Evolutionary conservation across 2,329 filamentous ascomycete species (phyloP).

Genomic region (Septoria linicola): DNA sequence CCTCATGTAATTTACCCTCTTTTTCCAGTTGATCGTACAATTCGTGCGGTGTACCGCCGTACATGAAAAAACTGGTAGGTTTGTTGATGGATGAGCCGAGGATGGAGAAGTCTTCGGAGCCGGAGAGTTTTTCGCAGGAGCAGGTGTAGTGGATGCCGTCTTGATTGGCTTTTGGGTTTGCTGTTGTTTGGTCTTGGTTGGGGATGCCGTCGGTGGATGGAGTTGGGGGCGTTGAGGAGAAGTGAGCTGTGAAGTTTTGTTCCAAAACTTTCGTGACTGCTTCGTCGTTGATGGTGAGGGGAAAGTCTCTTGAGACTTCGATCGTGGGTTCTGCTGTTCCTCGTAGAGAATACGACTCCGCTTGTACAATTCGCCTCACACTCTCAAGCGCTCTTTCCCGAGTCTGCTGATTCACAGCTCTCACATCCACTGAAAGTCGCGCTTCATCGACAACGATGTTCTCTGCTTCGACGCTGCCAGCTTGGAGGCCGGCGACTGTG

Average conservation of each 20-base stretch:
- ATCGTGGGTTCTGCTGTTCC: conserved; percentile 47
- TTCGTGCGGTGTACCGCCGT: conserved; percentile 54
- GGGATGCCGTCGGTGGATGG: conserved; percentile 4
- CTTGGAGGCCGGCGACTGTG: conserved; percentile 59
- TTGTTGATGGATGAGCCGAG: conserved; percentile 51
- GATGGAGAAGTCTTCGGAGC: conserved; percentile 60
- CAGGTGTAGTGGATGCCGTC: conserved; percentile 35
- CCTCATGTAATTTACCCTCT: conserved; percentile 47
- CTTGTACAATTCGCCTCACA: conserved; percentile 55
- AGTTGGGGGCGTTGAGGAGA: conserved; percentile 31
- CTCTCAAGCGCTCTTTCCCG: conserved; percentile 49
- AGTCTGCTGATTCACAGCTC: conserved; percentile 48
- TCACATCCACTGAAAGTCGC: conserved; percentile 56
- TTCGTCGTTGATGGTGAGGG: conserved; percentile 55
- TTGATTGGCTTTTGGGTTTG: conserved; percentile 27
- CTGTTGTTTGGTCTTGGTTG: too few species aligned
- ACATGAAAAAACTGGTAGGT: conserved; percentile 58
- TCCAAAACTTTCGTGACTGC: conserved; percentile 45
- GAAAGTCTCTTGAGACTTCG: conserved; percentile 44
- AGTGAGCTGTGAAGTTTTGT: conserved; percentile 48
- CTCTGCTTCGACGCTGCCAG: conserved; percentile 53
- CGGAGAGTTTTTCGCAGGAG: conserved; percentile 45
- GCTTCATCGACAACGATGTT: conserved; percentile 61
- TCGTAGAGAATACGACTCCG: conserved; percentile 54
- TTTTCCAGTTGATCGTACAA: conserved; percentile 52